These are phyloP conservation scores for Oryza glaberrima DNA, from an alignment of 176 grass and related monocot genomes.

Conservation along the genomic window DNA sequence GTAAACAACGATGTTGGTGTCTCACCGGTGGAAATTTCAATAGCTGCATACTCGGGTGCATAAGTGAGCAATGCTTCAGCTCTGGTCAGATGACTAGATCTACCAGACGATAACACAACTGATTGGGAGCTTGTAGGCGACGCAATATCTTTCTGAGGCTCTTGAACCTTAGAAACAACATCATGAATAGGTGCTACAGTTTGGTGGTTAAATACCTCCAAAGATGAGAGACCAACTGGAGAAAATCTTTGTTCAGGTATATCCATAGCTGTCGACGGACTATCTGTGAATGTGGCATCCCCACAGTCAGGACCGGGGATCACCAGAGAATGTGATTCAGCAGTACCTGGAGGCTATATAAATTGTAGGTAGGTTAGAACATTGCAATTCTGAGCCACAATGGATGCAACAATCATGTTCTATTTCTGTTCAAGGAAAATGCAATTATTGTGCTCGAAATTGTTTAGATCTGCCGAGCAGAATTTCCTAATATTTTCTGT, in stretches of 20 bases:
- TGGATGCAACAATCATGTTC: conserved; percentile 13
- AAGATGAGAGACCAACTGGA: conserved; percentile 70
- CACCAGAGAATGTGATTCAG: conserved; percentile 67
- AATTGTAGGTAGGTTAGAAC: conserved; percentile 38
- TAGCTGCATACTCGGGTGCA: conserved; percentile 95
- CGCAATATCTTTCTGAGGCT: conserved; percentile 61
- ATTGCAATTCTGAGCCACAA: conserved; percentile 27
- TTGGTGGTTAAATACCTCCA: conserved; percentile 76
- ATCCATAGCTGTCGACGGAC: conserved; percentile 75
- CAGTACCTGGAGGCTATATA: conserved; percentile 88
- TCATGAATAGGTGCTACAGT: conserved; percentile 64
- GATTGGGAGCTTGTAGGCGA: conserved; percentile 44
- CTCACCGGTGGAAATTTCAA: conserved; percentile 57
- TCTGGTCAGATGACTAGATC: conserved; percentile 81
- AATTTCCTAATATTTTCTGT: conserved; percentile 24
- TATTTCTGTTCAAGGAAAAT: background rate
- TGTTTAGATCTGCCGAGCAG: conserved; percentile 29
- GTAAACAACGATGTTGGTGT: conserved; percentile 55
- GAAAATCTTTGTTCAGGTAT: conserved; percentile 74
- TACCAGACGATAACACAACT: conserved; percentile 56
- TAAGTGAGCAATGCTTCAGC: conserved; percentile 93
- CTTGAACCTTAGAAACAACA: conserved; percentile 56
- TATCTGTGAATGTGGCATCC: conserved; percentile 62
- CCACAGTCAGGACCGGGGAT: conserved; percentile 63
- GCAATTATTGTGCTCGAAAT: background rate